Conservation (phyloP, 768 basidiomycete species). For the Suillus alpinus region DNA sequence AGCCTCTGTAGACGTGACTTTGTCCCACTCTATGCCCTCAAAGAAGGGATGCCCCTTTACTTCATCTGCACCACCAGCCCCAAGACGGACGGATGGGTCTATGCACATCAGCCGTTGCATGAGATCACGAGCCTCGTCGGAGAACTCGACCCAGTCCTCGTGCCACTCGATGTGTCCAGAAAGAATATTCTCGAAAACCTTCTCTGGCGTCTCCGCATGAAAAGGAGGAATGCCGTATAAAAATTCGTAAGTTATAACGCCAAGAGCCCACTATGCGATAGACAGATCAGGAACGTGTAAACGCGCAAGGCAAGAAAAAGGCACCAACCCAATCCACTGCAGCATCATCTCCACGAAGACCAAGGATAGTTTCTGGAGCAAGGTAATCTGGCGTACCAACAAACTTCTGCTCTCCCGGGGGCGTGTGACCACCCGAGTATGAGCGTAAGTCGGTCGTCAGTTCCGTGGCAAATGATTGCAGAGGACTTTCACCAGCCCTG, state of each 20-base stretch:
- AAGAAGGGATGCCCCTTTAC: slow-evolving; percentile 93
- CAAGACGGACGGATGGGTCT: slow-evolving; percentile 78
- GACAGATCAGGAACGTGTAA: slow-evolving; percentile 10
- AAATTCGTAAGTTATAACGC: slow-evolving; percentile 98
- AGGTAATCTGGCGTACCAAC: slow-evolving; percentile 98
- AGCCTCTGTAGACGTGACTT: slow-evolving; percentile 83
- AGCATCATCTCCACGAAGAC: slow-evolving; percentile 90
- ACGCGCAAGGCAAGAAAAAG: slow-evolving; percentile 10
- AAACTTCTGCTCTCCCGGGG: slow-evolving; percentile 87
- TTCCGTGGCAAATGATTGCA: slow-evolving; percentile 86
- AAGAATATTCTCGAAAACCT: slow-evolving; percentile 97
- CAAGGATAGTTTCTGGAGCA: slow-evolving; percentile 93
- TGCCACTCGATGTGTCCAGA: slow-evolving; percentile 95
- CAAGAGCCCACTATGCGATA: slow-evolving; percentile 85
- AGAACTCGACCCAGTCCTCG: slow-evolving; percentile 87
- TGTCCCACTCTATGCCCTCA: slow-evolving; percentile 88
- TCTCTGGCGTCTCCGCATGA: slow-evolving; percentile 95
- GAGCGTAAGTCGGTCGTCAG: slow-evolving; percentile 80
- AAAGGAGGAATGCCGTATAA: slow-evolving; percentile 96
- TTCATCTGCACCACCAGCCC: slow-evolving; percentile 84
- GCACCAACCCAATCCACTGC: slow-evolving; percentile 92
- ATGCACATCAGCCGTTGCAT: slow-evolving; percentile 83
- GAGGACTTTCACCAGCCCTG: slow-evolving; percentile 65
- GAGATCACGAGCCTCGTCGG: slow-evolving; percentile 84
- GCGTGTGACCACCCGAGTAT: slow-evolving; percentile 58